phyloP scores from a whole-genome alignment of 805 yeast genomes.

The Saturnispora galanensis region DNA sequence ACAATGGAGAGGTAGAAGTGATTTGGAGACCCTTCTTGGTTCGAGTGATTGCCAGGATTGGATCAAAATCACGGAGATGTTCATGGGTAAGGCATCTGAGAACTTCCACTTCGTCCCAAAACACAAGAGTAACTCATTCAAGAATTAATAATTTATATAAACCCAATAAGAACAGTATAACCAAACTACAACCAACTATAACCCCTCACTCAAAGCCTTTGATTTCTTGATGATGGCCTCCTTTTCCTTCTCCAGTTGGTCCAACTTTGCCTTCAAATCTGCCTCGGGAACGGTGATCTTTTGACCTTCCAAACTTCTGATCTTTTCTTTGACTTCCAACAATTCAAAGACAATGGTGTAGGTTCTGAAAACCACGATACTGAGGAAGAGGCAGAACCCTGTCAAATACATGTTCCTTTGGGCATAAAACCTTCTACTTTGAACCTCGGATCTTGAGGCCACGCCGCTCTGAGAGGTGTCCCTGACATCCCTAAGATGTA shows the following conservation, averaged over 20 bases:
- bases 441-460: slow-evolving; percentile 68
- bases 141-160: slow-evolving; percentile 9
- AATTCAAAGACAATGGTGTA: slow-evolving; percentile 71
- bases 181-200: slow-evolving; percentile 27
- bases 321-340: slow-evolving; percentile 50
- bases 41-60: slow-evolving; percentile 83
- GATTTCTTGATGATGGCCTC: slow-evolving; percentile 67
- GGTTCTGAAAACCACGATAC: slow-evolving; percentile 77
- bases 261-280: slow-evolving; percentile 38
- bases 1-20: slow-evolving; percentile 85
- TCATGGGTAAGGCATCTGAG: slow-evolving; percentile 76
- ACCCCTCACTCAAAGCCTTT: slow-evolving; percentile 51
- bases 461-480: slow-evolving; percentile 17
- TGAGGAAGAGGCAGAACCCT: slow-evolving; percentile 88
- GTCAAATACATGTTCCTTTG: slow-evolving; percentile 95
- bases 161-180: not conserved
- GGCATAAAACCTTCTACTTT: slow-evolving; percentile 87
- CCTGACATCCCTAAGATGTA: slow-evolving; percentile 23
- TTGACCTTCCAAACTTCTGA: slow-evolving; percentile 15
- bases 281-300: slow-evolving; percentile 13
- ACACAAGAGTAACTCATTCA: slow-evolving; percentile 85
- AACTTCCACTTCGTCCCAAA: slow-evolving; percentile 79
- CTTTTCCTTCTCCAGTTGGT: slow-evolving; percentile 55
- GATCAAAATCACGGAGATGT: slow-evolving; percentile 93
- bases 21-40: slow-evolving; percentile 81